Evolutionary conservation across 129 eudicot genomes (phyloP).

Genomic region (Tagetes patula): DNA sequence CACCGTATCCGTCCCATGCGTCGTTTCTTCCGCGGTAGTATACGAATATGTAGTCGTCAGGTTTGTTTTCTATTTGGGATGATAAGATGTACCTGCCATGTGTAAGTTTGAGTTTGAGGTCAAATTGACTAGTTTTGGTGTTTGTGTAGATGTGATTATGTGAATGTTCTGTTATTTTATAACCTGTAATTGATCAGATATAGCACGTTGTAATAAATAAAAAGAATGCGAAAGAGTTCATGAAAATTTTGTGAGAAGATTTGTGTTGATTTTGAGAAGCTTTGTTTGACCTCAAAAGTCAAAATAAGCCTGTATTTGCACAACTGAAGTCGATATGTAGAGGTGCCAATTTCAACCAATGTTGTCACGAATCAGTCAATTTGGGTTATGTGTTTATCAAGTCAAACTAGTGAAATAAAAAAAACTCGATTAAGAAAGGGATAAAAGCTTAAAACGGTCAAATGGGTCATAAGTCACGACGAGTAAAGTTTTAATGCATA

Average conservation of each 20-base stretch:
- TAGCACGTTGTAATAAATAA: not conserved
- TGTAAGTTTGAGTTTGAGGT: constrained; percentile 7
- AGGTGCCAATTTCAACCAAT: not conserved
- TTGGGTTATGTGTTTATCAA: not conserved
- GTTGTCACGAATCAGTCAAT: not conserved
- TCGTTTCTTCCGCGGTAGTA: constrained; percentile 90
- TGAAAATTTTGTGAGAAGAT: not conserved
- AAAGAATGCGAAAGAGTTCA: not conserved
- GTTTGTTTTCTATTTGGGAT: constrained; percentile 62
- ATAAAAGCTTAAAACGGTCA: not conserved
- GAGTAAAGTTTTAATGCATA: too few relatives aligned
- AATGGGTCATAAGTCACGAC: not conserved
- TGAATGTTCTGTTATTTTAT: not conserved
- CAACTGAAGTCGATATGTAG: not conserved
- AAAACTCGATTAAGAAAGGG: not conserved
- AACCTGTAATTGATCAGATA: not conserved
- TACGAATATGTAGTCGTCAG: constrained; percentile 87
- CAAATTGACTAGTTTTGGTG: not conserved
- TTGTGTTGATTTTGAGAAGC: not conserved
- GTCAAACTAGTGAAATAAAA: not conserved
- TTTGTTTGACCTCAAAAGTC: constrained; percentile 15
- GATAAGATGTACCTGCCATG: constrained; percentile 74
- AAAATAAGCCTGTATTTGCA: not conserved
- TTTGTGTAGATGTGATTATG: not conserved
- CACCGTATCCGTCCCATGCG: constrained; percentile 99